phyloP scores from a whole-genome alignment of 1,139 yeast species.

The Sugiyamaella japonica region DNA sequence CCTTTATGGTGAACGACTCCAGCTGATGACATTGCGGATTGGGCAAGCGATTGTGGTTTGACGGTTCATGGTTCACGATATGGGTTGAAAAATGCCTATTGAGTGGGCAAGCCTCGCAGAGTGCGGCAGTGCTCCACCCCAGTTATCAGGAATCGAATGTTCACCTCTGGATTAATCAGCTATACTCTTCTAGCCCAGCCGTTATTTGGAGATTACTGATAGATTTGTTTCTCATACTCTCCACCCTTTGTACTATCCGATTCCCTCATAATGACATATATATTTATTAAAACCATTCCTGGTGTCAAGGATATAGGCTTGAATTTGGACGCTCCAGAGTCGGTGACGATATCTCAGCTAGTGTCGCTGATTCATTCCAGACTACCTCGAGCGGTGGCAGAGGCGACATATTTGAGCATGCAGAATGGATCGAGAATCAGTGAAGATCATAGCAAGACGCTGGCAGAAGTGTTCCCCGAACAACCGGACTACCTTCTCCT shows the following conservation, averaged over 20 bases:
- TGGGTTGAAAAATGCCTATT: background rate
- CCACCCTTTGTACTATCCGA: too few species aligned
- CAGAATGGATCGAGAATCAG: constrained; percentile 15
- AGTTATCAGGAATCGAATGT: too few species aligned
- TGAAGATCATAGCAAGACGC: background rate
- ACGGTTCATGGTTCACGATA: background rate
- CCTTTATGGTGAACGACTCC: constrained; percentile 22
- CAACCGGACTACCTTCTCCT: constrained; percentile 16
- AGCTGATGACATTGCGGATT: constrained; percentile 13
- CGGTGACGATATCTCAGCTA: constrained; percentile 3
- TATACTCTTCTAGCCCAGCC: too few species aligned
- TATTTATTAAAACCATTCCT: constrained; percentile 16
- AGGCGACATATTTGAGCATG: constrained; percentile 16
- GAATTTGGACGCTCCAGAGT: background rate
- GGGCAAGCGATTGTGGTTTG: background rate
- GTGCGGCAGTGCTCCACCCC: too few species aligned
- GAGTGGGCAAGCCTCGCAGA: too few species aligned
- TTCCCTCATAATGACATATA: constrained; percentile 6
- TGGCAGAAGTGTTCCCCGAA: constrained; percentile 6
- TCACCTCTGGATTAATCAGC: too few species aligned
- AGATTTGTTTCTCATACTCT: too few species aligned
- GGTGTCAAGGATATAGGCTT: constrained; percentile 16
- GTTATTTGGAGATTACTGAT: too few species aligned
- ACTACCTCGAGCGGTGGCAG: constrained; percentile 13
- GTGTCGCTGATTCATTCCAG: background rate